Evolutionary conservation across 2,329 filamentous ascomycete species (phyloP).

Genomic region (Mycosphaerelloides madeirae): DNA sequence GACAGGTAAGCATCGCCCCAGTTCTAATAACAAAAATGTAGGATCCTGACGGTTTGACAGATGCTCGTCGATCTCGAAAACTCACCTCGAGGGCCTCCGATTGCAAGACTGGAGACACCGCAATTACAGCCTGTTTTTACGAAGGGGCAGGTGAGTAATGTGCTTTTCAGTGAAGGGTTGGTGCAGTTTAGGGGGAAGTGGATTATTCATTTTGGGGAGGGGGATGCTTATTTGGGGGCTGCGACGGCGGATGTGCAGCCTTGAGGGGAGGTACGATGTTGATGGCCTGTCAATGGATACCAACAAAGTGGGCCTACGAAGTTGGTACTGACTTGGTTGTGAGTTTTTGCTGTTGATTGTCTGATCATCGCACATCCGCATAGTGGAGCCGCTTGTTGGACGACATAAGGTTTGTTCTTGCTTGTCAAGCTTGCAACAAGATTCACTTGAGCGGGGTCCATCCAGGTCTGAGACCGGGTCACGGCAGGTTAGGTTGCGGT

Average conservation of each 20-base stretch:
- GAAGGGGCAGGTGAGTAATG: constrained; percentile 1
- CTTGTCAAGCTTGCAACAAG: too few species aligned
- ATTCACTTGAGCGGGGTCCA: too few species aligned
- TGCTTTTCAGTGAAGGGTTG: constrained; percentile 1
- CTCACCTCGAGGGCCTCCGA: constrained; percentile 1
- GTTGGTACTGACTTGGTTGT: too few species aligned
- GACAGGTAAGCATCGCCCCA: background rate
- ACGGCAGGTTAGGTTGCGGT: too few species aligned
- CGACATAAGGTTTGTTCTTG: too few species aligned
- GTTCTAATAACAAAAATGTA: background rate
- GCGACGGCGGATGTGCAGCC: constrained; percentile 16
- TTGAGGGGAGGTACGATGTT: too few species aligned
- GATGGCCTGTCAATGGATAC: too few species aligned
- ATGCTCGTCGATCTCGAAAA: constrained; percentile 3
- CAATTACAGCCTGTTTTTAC: constrained; percentile 1
- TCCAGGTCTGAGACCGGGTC: too few species aligned
- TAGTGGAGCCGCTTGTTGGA: too few species aligned
- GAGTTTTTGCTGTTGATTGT: too few species aligned
- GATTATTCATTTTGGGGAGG: constrained; percentile 24
- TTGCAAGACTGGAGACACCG: constrained; percentile 1
- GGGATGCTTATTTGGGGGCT: constrained; percentile 19
- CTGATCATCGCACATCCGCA: too few species aligned
- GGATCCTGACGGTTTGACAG: background rate
- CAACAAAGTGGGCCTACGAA: too few species aligned
- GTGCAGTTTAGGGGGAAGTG: constrained; percentile 2